Base-by-base conservation (phyloP, 371 early-diverging fungal genomes). In the Rhizopus stolonifer region DNA sequence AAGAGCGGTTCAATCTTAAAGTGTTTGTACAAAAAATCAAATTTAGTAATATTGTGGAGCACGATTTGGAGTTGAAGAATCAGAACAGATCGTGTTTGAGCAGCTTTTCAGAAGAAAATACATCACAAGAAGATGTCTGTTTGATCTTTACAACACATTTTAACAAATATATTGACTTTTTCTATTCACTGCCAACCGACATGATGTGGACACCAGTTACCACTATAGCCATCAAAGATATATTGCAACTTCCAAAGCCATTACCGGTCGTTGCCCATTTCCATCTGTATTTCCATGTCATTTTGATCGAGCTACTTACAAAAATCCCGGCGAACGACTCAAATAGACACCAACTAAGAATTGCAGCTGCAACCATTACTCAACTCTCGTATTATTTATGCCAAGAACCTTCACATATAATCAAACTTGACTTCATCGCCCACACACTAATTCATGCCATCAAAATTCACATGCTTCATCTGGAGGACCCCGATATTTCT, bases 201-300 rank as follows among this genome's bases (percentile, higher is more conserved):
- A 29, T 69, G 36, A 62, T 60, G 40, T 72, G 69, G 69, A 72
- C 69, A 10, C 72, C 72, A 0, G 26, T 31, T 13, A 49, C 53
- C 4, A 22, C 36, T 19, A 29, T 53, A 0, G 49, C 69, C 3
- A 42, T 59, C 1, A 59, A 61, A 15, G 59, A 72, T 10, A 49
- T 72, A 1, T 22, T 68, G 11, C 61, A 60, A 0, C 26, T 66
- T 8, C 67, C 66, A 18, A 48, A 52, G 17, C 61, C 69, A 26
- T 32, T 51, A 3, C 61, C 72, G 1, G 26, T 38, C 18, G 51
- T 69, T 0, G 58, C 50, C 3, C 60, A 66, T 38, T 19, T 72
- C 3, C 72, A 72, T 26, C 13, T 66, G n/a, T 53, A 52, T 13
- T 65, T 56, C 25, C 59, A 69, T 21, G 18, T 56, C 13, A 29